phyloP scores from a whole-genome alignment of 1,284 basidiomycete genomes.

The Megacollybia platyphylla region DNA sequence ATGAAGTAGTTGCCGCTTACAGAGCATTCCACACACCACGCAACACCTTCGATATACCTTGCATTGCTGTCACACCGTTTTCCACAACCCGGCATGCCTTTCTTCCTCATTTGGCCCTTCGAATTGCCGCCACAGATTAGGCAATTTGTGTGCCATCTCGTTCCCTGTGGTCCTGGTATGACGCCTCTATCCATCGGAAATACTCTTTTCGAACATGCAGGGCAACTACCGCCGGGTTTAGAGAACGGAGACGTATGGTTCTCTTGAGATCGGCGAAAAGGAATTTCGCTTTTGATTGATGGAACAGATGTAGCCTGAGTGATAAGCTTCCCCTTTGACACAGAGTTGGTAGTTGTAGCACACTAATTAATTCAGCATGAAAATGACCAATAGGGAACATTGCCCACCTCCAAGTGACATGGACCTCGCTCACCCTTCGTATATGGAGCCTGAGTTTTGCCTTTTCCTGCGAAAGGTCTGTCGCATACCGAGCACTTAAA shows the following conservation, averaged over 20 bases:
- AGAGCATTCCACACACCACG: slow-evolving; percentile 76
- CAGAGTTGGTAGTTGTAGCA: slow-evolving; percentile 36
- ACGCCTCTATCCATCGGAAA: slow-evolving; percentile 75
- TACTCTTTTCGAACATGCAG: slow-evolving; percentile 59
- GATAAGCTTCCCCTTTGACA: slow-evolving; percentile 8
- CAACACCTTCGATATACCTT: slow-evolving; percentile 53
- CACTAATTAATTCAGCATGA: slow-evolving; percentile 29
- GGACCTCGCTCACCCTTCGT: slow-evolving; percentile 51
- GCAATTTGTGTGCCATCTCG: slow-evolving; percentile 65
- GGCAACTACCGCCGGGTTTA: slow-evolving; percentile 26
- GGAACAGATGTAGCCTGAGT: slow-evolving; percentile 10
- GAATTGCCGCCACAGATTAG: slow-evolving; percentile 66
- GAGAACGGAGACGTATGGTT: too few relatives aligned
- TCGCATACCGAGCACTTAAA: slow-evolving; percentile 61
- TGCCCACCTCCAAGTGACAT: slow-evolving; percentile 55
- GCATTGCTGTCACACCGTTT: slow-evolving; percentile 74
- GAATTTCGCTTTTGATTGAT: too few relatives aligned
- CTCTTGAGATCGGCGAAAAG: too few relatives aligned
- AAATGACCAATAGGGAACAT: not conserved
- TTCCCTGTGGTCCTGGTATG: slow-evolving; percentile 68
- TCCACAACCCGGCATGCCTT: slow-evolving; percentile 59
- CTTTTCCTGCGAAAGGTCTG: slow-evolving; percentile 45
- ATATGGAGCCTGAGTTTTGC: slow-evolving; percentile 51
- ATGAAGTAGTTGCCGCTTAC: slow-evolving; percentile 26
- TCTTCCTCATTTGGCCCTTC: slow-evolving; percentile 29